These are phyloP conservation scores for Exophiala sideris DNA, from an alignment of 2,329 filamentous ascomycete genomes.

Conservation along the genomic window DNA sequence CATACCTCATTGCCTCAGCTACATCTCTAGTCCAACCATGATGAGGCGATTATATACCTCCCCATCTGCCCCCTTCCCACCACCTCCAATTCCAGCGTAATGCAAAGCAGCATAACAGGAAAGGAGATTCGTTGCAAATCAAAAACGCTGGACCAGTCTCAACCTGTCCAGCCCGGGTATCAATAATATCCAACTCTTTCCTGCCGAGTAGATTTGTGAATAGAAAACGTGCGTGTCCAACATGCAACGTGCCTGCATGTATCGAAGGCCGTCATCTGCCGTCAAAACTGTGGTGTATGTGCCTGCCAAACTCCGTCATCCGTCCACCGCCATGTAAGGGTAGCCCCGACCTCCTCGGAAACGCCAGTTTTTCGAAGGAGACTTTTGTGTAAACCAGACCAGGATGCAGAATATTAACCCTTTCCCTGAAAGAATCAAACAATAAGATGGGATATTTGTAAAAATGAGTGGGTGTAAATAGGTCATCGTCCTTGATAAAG, in stretches of 20 bases:
- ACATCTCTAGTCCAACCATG: too few species aligned
- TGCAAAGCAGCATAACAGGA: background rate
- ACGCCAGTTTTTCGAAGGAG: slow-evolving; percentile 7
- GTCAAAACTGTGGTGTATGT: too few species aligned
- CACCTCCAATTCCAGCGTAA: background rate
- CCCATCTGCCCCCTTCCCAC: background rate
- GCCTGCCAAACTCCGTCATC: background rate
- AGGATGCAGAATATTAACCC: slow-evolving; percentile 24
- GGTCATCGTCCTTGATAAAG: slow-evolving; percentile 25
- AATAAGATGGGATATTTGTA: slow-evolving; percentile 9
- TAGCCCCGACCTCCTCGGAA: background rate
- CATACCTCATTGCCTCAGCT: too few species aligned
- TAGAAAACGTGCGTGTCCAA: background rate
- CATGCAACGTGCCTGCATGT: too few species aligned
- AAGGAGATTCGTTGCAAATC: background rate
- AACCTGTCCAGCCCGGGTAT: background rate
- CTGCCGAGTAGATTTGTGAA: background rate
- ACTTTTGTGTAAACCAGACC: slow-evolving; percentile 22
- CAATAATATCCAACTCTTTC: background rate
- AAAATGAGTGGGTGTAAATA: slow-evolving; percentile 11
- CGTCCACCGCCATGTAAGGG: background rate
- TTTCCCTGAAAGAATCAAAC: slow-evolving; percentile 25
- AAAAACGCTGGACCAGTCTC: background rate
- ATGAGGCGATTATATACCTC: background rate
- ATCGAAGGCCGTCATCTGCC: too few species aligned